Conservation (phyloP, 257 asterid species). For the Ligustrum vulgare region DNA sequence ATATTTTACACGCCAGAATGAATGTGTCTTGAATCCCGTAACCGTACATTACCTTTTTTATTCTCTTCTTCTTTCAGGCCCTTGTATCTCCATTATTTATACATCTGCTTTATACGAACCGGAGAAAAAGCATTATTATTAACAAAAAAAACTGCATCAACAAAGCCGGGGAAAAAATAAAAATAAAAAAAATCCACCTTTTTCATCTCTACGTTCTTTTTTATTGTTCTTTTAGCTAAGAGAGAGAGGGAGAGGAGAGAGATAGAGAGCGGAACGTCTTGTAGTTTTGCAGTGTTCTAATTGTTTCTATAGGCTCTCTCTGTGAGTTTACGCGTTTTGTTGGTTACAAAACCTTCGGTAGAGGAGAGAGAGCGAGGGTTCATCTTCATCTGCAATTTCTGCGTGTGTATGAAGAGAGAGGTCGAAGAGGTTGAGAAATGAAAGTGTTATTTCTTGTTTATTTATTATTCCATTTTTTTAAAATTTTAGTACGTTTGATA, state of each 20-base stretch:
- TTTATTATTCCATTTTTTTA: no score
- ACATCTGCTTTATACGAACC: conserved; percentile 39
- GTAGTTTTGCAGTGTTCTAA: conserved; percentile 12
- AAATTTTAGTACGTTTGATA: no score
- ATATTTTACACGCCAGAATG: neutral
- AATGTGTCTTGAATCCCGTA: conserved; percentile 11
- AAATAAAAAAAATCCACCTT: conserved; percentile 24
- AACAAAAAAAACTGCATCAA: conserved; percentile 13
- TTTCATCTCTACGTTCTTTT: conserved; percentile 10
- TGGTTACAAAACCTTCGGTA: conserved; percentile 24
- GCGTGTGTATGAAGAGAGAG: conserved; percentile 1
- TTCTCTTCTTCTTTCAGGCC: conserved; percentile 15
- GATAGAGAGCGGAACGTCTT: conserved; percentile 55
- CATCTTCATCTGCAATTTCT: neutral
- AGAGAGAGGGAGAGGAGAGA: conserved; percentile 13
- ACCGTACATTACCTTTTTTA: conserved; percentile 10
- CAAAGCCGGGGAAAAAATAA: conserved; percentile 2
- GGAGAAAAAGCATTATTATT: conserved; percentile 25
- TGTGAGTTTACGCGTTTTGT: conserved; percentile 33
- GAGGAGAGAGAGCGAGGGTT: conserved; percentile 6
- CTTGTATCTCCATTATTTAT: conserved; percentile 10
- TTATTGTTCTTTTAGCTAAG: neutral
- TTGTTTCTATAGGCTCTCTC: conserved; percentile 24
- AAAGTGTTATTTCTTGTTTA: no score
- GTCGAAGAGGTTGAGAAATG: no score